These are phyloP conservation scores for Phytophthora cactorum DNA, from an alignment of 352 stramenopile species.

Conservation along the genomic window DNA sequence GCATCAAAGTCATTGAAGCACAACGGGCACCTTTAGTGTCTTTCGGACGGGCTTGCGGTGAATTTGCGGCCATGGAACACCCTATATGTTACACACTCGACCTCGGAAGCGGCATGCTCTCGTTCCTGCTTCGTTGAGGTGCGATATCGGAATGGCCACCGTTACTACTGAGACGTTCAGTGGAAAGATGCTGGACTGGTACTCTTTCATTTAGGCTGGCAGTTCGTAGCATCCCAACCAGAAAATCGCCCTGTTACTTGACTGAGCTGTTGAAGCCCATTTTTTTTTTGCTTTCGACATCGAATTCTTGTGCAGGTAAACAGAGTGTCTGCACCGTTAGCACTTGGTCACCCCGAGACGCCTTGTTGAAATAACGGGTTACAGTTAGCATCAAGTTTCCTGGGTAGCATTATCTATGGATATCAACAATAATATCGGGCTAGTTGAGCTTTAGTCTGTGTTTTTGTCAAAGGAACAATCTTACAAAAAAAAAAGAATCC, in stretches of 20 bases:
- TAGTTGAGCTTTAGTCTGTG: no score
- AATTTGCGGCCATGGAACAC: conserved; percentile 8
- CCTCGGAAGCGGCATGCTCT: conserved; percentile 1
- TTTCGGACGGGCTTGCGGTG: conserved; percentile 17
- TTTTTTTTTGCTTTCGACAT: no score
- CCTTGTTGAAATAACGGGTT: no score
- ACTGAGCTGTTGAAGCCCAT: neutral
- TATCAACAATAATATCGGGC: no score
- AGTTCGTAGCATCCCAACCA: conserved; percentile 2
- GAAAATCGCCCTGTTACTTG: neutral
- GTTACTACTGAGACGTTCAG: conserved; percentile 23
- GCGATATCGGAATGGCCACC: neutral
- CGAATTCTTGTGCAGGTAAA: no score
- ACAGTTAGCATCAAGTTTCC: no score
- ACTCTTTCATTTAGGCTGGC: neutral
- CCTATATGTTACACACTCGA: conserved; percentile 29
- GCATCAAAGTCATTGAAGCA: conserved; percentile 13
- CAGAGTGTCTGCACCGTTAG: no score
- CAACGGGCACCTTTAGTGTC: conserved; percentile 2
- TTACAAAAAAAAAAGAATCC: no score
- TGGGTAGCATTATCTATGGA: no score
- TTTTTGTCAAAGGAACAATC: no score
- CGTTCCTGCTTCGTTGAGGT: neutral
- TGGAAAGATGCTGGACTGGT: neutral
- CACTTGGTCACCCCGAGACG: no score